phyloP scores from a whole-genome alignment of 2,329 filamentous ascomycete species.

The Aspergillus fumigatus region DNA sequence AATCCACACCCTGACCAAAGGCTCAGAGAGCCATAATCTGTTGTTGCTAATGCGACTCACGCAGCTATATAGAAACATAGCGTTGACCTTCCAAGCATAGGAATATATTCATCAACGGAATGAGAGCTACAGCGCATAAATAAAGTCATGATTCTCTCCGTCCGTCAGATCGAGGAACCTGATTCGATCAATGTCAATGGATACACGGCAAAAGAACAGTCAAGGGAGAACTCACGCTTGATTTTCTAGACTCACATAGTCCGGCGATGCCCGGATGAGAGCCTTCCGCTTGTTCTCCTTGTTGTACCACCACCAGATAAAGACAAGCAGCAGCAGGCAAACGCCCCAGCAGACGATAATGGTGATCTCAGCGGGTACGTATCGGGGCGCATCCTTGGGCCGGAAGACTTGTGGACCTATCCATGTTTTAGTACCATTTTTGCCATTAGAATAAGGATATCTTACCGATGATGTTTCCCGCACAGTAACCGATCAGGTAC shows the following conservation, averaged over 20 bases:
- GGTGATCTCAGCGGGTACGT: constrained; percentile 60
- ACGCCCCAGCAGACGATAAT: constrained; percentile 57
- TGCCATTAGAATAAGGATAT: constrained; percentile 4
- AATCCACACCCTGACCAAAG: neutral
- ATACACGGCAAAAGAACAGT: neutral
- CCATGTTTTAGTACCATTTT: neutral
- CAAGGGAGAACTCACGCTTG: constrained; percentile 52
- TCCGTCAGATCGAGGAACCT: constrained; percentile 61
- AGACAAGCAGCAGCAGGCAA: constrained; percentile 51
- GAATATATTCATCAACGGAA: too few relatives aligned
- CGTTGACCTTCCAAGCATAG: too few relatives aligned
- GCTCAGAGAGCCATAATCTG: too few relatives aligned
- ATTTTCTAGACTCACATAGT: constrained; percentile 59
- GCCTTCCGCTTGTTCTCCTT: constrained; percentile 58
- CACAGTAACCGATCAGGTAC: constrained; percentile 45
- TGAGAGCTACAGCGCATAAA: constrained; percentile 45
- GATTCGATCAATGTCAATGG: constrained; percentile 1
- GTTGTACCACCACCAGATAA: constrained; percentile 60
- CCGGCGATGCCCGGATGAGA: constrained; percentile 46
- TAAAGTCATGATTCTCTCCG: constrained; percentile 60
- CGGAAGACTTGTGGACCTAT: constrained; percentile 54
- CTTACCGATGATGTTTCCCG: constrained; percentile 54
- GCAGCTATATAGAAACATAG: too few relatives aligned
- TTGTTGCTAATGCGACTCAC: too few relatives aligned
- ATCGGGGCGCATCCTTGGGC: constrained; percentile 54